Base-by-base conservation (phyloP, 345 rosid species). In the Toxicodendron radicans region DNA sequence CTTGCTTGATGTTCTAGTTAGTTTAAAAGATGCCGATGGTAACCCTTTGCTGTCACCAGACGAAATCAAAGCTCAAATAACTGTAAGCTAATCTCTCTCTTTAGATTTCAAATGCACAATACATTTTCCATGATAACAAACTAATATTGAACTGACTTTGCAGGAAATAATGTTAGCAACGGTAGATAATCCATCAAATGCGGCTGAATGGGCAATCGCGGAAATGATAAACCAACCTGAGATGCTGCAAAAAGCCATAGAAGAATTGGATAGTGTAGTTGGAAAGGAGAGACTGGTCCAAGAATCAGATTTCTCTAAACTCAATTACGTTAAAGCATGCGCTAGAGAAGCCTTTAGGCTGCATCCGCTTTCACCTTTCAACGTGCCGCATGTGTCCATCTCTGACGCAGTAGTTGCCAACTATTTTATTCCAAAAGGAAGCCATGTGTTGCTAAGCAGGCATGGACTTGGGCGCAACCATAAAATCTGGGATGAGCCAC, bases 111-210 rank as follows among this genome's bases (percentile, higher is more conserved):
- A 33, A 13, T 2, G 20, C n/a, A 11, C 20, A 21, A 2, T 14
- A 10, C 14, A 46, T 6, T 1, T 46, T 2, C 51, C 6, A 7
- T 16, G 6, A 9, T 27, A 0, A 7, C 13, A 45, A 24, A 14
- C 5, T 46, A 66, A n/a, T 0, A 57, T 7, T 6, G 4, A 23
- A 12, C 2, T 13, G 2, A 18, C 1, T 14, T 46, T 68, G 38
- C 56, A 89, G 91, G 94, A 85, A 16, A 10, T 90, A 45, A 85
- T 87, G 87, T 1, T 85, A 0, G 89, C 88, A 4, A 67, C 87
- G 4, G 83, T 85, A 3, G 90, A 88, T 64, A 88, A 90, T 73
- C 92, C 90, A 24, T 73, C 92, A 5, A 88, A 90, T 66, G 92
- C 87, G 0, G 66, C 17, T 0, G 91, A 89, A 54, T 89, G 88